Conservation (phyloP, 495 filamentous ascomycete genomes). For the Aspergillus baeticus region DNA sequence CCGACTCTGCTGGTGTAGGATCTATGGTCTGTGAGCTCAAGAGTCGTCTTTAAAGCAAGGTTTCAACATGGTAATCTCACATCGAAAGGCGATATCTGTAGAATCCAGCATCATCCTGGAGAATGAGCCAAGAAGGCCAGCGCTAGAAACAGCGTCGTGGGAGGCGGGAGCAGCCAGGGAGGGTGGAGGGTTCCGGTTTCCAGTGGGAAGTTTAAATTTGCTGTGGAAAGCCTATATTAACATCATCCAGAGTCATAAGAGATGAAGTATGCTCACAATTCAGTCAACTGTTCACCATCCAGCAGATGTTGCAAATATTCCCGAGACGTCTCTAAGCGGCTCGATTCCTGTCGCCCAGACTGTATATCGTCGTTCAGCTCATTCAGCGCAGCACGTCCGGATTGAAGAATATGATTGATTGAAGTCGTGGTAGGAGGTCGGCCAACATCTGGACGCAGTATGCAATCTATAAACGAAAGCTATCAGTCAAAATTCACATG, state of each 20-base stretch:
- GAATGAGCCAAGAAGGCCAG: constrained; percentile 50
- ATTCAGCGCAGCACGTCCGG: constrained; percentile 40
- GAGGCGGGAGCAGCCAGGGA: constrained; percentile 14
- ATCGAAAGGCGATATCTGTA: constrained; percentile 54
- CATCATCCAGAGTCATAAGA: constrained; percentile 13
- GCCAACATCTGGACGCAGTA: constrained; percentile 41
- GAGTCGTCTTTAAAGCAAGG: neutral
- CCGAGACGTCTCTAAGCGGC: constrained; percentile 46
- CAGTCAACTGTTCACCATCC: constrained; percentile 63
- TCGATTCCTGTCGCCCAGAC: constrained; percentile 38
- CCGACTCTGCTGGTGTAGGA: constrained; percentile 34
- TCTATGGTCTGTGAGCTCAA: constrained; percentile 29
- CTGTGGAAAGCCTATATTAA: constrained; percentile 40
- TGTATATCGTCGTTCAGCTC: constrained; percentile 42
- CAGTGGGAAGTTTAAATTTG: constrained; percentile 62
- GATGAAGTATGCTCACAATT: constrained; percentile 59
- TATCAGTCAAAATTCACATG: constrained; percentile 21
- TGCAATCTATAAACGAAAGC: constrained; percentile 32
- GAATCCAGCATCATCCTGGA: constrained; percentile 57
- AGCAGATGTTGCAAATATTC: constrained; percentile 69
- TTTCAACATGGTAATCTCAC: constrained; percentile 32
- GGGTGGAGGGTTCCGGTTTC: constrained; percentile 22
- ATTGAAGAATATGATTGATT: constrained; percentile 45
- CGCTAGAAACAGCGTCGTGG: constrained; percentile 21
- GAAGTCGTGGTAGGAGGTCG: constrained; percentile 42